Conservation (phyloP, 768 basidiomycete species). For the Clavulina sp. region DNA sequence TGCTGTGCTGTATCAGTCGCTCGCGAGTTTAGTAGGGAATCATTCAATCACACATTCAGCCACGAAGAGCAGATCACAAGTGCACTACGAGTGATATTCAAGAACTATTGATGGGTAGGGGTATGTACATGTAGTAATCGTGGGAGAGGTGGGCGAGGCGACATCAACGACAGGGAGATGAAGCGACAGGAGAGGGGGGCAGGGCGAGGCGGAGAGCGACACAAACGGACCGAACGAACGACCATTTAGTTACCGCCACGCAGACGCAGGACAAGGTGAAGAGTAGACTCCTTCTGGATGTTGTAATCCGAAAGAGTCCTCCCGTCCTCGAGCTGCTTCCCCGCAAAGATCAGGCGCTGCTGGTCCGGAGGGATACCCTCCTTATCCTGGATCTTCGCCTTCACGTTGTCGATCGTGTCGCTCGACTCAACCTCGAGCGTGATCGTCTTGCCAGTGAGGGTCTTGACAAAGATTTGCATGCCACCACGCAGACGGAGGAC, state of each 20-base stretch:
- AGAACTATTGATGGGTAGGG: too few species aligned
- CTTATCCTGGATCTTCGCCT: conserved; percentile 94
- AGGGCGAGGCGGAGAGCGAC: too few species aligned
- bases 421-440: conserved; percentile 34
- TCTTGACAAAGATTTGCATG: conserved; percentile 7
- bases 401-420: conserved; percentile 60
- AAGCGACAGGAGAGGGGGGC: too few species aligned
- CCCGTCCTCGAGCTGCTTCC: conserved; percentile 30
- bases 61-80: too few species aligned
- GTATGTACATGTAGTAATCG: too few species aligned
- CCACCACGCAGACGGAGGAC: conserved; percentile 21
- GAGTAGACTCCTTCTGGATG: conserved; percentile 13
- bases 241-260: conserved; percentile 40
- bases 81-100: too few species aligned
- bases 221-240: too few species aligned
- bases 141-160: too few species aligned
- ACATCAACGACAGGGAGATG: too few species aligned
- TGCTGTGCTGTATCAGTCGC: too few species aligned
- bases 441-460: conserved; percentile 23
- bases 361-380: conserved; percentile 32
- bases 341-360: conserved; percentile 32
- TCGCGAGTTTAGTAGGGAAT: too few species aligned
- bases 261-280: conserved; percentile 15
- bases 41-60: too few species aligned
- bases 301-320: conserved; percentile 20